phyloP scores from a whole-genome alignment of 2,329 filamentous ascomycete genomes.

The Phaeosphaeria sp. region DNA sequence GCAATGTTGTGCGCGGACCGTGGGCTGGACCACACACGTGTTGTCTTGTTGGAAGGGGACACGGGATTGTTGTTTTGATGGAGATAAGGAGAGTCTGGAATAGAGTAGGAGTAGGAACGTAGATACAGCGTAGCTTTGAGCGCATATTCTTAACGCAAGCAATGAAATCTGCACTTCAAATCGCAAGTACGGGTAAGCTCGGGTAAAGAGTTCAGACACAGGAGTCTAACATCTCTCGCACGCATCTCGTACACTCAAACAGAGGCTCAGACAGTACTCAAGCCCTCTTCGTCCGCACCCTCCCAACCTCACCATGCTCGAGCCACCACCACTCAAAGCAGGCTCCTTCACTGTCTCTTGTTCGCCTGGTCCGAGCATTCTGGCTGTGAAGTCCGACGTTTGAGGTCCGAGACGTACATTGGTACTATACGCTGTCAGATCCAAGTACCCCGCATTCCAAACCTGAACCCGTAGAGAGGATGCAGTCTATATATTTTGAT shows the following conservation, averaged over 20 bases:
- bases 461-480: no score
- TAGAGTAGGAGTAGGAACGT: not conserved
- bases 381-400: no score
- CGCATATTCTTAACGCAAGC: slow-evolving; percentile 1
- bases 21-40: not conserved
- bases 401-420: no score
- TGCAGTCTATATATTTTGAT: no score
- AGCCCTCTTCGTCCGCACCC: not conserved
- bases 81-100: not conserved
- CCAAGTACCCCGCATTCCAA: no score
- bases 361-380: no score
- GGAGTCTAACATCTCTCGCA: not conserved
- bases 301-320: no score
- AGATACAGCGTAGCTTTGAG: not conserved
- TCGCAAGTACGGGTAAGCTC: not conserved
- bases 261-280: not conserved
- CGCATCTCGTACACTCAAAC: no score
- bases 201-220: not conserved
- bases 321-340: no score
- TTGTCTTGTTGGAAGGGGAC: not conserved
- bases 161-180: not conserved
- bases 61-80: not conserved
- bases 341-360: no score
- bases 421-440: no score
- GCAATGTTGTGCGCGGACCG: not conserved